Evolutionary conservation across 2,329 filamentous ascomycete genomes (phyloP), one percentile per base, ranked within the genome.

Genomic region (Stagonosporopsis chrysanthemi): DNA sequence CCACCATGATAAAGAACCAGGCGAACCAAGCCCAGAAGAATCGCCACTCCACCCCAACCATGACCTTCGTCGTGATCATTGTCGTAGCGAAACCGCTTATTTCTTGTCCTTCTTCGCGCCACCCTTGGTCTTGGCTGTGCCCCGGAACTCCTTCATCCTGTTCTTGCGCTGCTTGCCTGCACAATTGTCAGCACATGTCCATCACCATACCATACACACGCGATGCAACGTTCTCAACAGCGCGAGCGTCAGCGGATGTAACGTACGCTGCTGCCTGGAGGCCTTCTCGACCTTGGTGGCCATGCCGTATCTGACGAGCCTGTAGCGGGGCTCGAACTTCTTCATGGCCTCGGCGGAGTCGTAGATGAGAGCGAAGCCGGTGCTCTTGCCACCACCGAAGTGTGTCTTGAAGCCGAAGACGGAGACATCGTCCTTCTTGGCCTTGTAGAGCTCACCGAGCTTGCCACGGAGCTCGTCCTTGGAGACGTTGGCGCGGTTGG

Each of bases 81-180:
- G 72, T 50, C 58, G 60, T 58, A 51, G 56, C 52, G 61, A 62
- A 69, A 58, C 64, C 71, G 73, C 65, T 75, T 78, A 78, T 76
- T 77, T 85, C 82, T 82, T 91, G 90, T 97, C 96, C 88, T 96
- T 95, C 83, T 90, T 87, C 85, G 89, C 88, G 80, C 89, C 89
- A 81, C 92, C 92, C 91, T 97, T 97, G 86, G 89, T 88, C 92
- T 99, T 99, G 78, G 92, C 94, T 76, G 92, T 96, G 81, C 95
- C 95, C 75, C 95, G 91, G 82, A 97, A 90, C 80, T 94, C 95
- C 92, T 99, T 98, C 84, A 91, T 88, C 82, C 94, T 89, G 91
- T 99, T 99, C 92, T 99, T 99, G 86, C 95, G 91, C 86, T 98
- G 95, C 88, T 99, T 99, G 90, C 94, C 94, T 98, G 83, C 85